Base-by-base conservation (phyloP, 192 early-diverging fungal genomes). In the Chytriomyces hyalinus region DNA sequence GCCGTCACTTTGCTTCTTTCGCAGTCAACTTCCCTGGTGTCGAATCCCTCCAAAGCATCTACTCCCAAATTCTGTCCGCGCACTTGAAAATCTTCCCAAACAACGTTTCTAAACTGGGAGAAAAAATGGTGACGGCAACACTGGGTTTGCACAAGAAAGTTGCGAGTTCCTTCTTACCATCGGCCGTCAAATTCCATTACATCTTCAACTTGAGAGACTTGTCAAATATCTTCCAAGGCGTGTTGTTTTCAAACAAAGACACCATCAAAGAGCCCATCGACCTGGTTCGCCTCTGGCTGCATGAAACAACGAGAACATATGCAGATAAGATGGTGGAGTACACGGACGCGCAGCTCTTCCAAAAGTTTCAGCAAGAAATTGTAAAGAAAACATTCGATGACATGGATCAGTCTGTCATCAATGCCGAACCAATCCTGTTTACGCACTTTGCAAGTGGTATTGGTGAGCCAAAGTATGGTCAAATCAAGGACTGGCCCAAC, bases 111-210 rank as follows among this genome's bases (percentile, higher is more conserved):
- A 88, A 88, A 69, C 63, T 90, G 4, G 78, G 81, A 9, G 89
- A 90, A 67, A 87, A 88, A 69, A 60, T 90, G 10, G 89, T 90
- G 20, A 47, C 80, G 10, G 87, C 87, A 0, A 74, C 89, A 5
- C 64, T 90, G 47, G 65, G 78, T 9, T 67, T 90, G 3, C 89
- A 90, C 78, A 90, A 90, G 62, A 90, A 90, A 66, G 89, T 90
- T 1, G 48, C 86, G 0, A 61, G 79, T 3, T 82, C 82, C 0
- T 91, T 91, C 81, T 73, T 90, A 59, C 88, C 90, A 22, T 88
- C 87, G 1, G 90, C 90, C 2, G 81, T 90, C 75, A 90, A 90
- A 66, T 90, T 90, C 83, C 90, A 91, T 70, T 91, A 91, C 81
- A 84, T 90, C 44, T 91, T 91, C 80, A 91, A 90, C 75, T 74